A percentile compares a stretch with the other conserved stretches of the same genome.
These are phyloP conservation scores for Alternaria ethzedia DNA, from an alignment of 2,329 filamentous ascomycete species.

Conservation along the genomic window DNA sequence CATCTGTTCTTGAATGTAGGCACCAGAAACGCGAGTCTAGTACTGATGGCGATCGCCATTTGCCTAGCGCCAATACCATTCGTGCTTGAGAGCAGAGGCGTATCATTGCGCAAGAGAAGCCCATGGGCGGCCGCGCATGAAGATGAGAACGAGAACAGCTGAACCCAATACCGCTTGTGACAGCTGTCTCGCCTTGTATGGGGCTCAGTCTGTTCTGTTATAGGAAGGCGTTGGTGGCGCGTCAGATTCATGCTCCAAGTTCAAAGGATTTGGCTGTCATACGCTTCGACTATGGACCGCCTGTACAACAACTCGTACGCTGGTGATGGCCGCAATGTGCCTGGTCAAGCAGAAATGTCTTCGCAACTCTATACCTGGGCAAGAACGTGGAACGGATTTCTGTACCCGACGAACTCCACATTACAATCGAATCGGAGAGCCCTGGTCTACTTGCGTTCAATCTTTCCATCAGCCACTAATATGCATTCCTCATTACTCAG, in stretches of 20 bases:
- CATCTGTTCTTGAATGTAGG: slow-evolving; percentile 39
- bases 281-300: background rate
- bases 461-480: background rate
- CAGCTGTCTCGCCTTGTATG: background rate
- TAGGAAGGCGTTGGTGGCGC: background rate
- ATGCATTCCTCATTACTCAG: background rate
- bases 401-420: background rate
- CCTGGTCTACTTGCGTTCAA: background rate
- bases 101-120: slow-evolving; percentile 44
- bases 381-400: background rate
- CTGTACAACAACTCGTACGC: background rate
- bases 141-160: slow-evolving; percentile 36
- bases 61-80: slow-evolving; percentile 43
- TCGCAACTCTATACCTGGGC: background rate
- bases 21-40: slow-evolving; percentile 38
- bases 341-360: background rate
- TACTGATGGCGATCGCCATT: slow-evolving; percentile 38
- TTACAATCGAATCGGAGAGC: background rate
- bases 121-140: slow-evolving; percentile 50
- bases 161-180: background rate
- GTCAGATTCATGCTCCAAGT: background rate
- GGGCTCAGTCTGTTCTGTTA: background rate
- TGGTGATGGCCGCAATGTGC: background rate
- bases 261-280: background rate
- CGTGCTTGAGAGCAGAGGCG: slow-evolving; percentile 43